A percentile compares a stretch with the other conserved stretches of the same genome.
Evolutionary conservation across 2,329 filamentous ascomycete genomes (phyloP).

Genomic region (Cladophialophora carrionii): DNA sequence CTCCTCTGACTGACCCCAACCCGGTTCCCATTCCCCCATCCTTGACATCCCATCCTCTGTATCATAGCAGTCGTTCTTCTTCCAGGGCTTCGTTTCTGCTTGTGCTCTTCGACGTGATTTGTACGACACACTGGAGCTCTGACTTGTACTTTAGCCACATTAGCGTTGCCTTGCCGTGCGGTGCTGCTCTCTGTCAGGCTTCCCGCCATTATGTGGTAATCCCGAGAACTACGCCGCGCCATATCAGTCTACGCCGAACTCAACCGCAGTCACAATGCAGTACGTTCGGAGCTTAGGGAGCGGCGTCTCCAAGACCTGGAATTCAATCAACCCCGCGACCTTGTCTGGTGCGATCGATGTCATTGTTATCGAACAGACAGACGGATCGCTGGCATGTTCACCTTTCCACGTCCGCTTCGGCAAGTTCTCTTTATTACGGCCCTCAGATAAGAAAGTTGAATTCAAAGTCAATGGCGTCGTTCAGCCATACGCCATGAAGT

Average conservation of each 20-base stretch:
- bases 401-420: conserved; percentile 99
- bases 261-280: conserved; percentile 68
- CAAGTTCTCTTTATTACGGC: conserved; percentile 93
- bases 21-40: conserved; percentile 4
- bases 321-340: conserved; percentile 97
- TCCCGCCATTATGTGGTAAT: conserved; percentile 19
- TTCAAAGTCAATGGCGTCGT: conserved; percentile 92
- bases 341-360: conserved; percentile 98
- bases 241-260: conserved; percentile 5
- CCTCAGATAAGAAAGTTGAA: conserved; percentile 98
- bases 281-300: conserved; percentile 96
- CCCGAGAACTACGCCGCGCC: conserved; percentile 5
- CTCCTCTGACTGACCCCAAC: conserved; percentile 8
- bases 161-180: conserved; percentile 6
- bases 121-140: conserved; percentile 5
- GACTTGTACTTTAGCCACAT: background rate
- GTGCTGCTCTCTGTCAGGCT: conserved; percentile 21
- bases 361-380: conserved; percentile 94
- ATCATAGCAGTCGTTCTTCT: conserved; percentile 3
- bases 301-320: conserved; percentile 98
- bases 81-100: background rate
- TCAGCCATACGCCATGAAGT: conserved; percentile 96
- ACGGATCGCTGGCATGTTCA: conserved; percentile 82
- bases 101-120: conserved; percentile 5
- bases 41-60: conserved; percentile 7